These are phyloP conservation scores for Daucus carota DNA, from an alignment of 129 eudicot genomes.

Conservation along the genomic window DNA sequence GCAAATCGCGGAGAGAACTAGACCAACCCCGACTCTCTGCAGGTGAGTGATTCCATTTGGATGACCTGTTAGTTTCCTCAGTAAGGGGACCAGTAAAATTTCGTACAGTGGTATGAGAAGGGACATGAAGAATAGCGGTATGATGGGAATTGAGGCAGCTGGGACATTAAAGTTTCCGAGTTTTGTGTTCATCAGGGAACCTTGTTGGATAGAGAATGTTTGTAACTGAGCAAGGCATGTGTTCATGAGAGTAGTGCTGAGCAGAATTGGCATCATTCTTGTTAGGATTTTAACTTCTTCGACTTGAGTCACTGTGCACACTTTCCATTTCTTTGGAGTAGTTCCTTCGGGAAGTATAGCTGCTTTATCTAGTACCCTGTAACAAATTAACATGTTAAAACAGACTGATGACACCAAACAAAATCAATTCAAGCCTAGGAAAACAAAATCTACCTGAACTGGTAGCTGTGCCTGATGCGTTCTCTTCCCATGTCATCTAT, in stretches of 20 bases:
- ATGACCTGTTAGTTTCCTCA: slow-evolving; percentile 16
- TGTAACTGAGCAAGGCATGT: slow-evolving; percentile 26
- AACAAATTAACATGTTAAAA: not conserved
- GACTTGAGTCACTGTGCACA: slow-evolving; percentile 23
- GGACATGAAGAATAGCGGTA: slow-evolving; percentile 13
- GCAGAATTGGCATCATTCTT: slow-evolving; percentile 21
- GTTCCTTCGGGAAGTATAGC: slow-evolving; percentile 3
- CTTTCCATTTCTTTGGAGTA: slow-evolving; percentile 11
- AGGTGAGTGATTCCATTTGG: slow-evolving; percentile 23
- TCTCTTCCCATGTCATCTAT: not conserved
- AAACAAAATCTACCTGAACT: not conserved
- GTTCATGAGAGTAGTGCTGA: slow-evolving; percentile 20
- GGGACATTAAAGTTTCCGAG: slow-evolving; percentile 17
- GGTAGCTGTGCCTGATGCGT: slow-evolving; percentile 9
- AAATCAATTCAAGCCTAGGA: not conserved
- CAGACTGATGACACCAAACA: not conserved
- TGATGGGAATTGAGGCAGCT: slow-evolving; percentile 17
- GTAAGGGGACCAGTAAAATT: slow-evolving; percentile 6
- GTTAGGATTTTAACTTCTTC: slow-evolving; percentile 19
- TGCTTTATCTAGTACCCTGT: slow-evolving; percentile 25
- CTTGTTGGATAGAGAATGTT: slow-evolving; percentile 29
- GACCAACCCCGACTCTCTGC: slow-evolving; percentile 26
- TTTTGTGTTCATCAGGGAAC: slow-evolving; percentile 15
- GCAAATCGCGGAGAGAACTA: slow-evolving; percentile 15
- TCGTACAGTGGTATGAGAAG: slow-evolving; percentile 22